Percentiles rank a stretch among this genome's conserved stretches.
These are phyloP conservation scores for Tetrahymena malaccensis DNA, from an alignment of 73 alveolate species.

Conservation along the genomic window DNA sequence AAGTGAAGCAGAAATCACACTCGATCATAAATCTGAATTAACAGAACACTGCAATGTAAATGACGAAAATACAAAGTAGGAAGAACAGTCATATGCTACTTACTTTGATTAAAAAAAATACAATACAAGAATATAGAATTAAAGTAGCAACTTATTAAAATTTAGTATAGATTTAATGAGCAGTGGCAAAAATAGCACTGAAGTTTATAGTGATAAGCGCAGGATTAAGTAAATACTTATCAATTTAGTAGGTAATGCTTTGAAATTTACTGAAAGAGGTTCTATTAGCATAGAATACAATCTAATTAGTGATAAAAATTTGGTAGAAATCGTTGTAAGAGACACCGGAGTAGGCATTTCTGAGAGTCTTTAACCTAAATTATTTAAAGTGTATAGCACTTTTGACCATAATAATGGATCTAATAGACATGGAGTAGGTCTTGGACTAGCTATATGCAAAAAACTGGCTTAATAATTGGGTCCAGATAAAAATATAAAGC, in stretches of 20 bases:
- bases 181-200: background rate
- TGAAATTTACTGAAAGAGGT: constrained; percentile 3
- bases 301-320: background rate
- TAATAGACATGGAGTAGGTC: constrained; percentile 42
- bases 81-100: background rate
- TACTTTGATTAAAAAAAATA: background rate
- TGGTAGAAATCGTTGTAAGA: constrained; percentile 1
- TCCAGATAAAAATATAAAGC: constrained; percentile 3
- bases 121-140: background rate
- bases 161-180: background rate
- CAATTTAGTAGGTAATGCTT: constrained; percentile 4
- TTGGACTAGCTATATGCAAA: constrained; percentile 40
- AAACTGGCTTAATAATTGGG: constrained; percentile 30
- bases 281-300: background rate
- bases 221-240: constrained; percentile 7
- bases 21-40: background rate
- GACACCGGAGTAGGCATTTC: constrained; percentile 50
- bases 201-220: background rate
- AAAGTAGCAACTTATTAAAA: background rate
- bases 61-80: background rate
- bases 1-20: background rate
- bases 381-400: constrained; percentile 28
- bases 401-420: constrained; percentile 3
- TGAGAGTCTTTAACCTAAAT: background rate
- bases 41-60: background rate